Base-by-base conservation (phyloP, 2,329 filamentous ascomycete species). In the Scortechinia acanthostroma region DNA sequence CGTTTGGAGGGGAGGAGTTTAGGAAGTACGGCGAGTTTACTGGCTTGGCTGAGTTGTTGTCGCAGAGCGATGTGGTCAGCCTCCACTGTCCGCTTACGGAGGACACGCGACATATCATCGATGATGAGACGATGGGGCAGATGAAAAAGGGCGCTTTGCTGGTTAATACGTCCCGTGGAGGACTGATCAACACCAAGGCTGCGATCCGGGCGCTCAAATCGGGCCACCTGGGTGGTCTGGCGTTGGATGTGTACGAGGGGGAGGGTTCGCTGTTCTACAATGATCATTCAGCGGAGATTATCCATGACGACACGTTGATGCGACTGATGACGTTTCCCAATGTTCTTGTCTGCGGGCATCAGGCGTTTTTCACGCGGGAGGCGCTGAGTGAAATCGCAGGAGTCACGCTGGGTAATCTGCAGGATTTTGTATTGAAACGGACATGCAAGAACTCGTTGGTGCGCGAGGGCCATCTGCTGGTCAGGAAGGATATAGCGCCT, bases 351-450 rank as follows among this genome's bases (percentile, higher is more conserved):
- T 81, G 74, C 50, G 80, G 81, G 0, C 82, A 86, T 52, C 82
- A 86, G 64, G 82, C 77, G 1, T 86, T 86, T 62, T 82, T 86
- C 53, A 86, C 81, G 3, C 64, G 74, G 23, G 80, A 86, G 61
- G 82, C 82, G 1, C 61, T 86, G 43, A 63, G 65, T 4, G 79
- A 83, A 60, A 86, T 86, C 52, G 73, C 80, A 2, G 70, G 74
- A 42, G 73, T 68, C 44, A 69, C 66, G 3, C 46, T 68, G 46
- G 45, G 50, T 25, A 70, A 68, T 50, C 43, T 67, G n/a, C 51
- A 45, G 21, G 37, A 44, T 10, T 16, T 49, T 5, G 45, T 44
- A 13, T 5, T 4, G 4, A n/a, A 21, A 4, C 21, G n/a, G 4
- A 4, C 20, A 4, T 44, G 42, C 42, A 4, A 15, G n/a, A 44